A percentile compares a stretch with the other conserved stretches of the same genome.
These are phyloP conservation scores for Neofusicoccum umdonicola DNA, from an alignment of 2,329 filamentous ascomycete genomes.

Conservation along the genomic window DNA sequence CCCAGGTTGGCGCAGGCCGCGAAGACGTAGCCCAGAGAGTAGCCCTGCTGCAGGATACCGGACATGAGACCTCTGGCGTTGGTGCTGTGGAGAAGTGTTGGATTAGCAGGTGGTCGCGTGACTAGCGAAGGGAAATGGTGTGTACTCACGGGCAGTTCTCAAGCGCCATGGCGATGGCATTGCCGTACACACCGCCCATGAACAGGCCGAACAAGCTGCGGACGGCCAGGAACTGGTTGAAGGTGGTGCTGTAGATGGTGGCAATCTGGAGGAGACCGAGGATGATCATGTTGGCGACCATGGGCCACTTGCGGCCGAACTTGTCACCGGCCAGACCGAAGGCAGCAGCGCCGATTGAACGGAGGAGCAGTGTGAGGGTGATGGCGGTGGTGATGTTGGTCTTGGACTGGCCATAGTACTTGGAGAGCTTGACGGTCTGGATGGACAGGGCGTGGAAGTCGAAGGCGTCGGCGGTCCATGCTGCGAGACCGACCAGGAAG, in stretches of 20 bases:
- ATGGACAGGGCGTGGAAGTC: constrained; percentile 81
- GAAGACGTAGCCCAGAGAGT: constrained; percentile 75
- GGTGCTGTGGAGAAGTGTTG: constrained; percentile 21
- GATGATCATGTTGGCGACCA: constrained; percentile 76
- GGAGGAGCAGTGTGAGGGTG: constrained; percentile 70
- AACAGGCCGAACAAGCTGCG: constrained; percentile 72
- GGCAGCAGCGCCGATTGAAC: constrained; percentile 70
- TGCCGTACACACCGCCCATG: constrained; percentile 80
- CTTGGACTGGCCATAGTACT: constrained; percentile 58
- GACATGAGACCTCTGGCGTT: constrained; percentile 77
- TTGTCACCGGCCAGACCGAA: constrained; percentile 78
- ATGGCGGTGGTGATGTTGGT: constrained; percentile 74
- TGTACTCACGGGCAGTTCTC: constrained; percentile 65
- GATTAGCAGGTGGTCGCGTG: constrained; percentile 20
- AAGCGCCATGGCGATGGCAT: constrained; percentile 73
- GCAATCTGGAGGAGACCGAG: constrained; percentile 70
- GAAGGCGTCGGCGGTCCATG: constrained; percentile 81
- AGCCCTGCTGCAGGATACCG: constrained; percentile 79
- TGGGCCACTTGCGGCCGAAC: constrained; percentile 80
- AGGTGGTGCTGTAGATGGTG: constrained; percentile 73
- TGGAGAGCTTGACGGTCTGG: constrained; percentile 68
- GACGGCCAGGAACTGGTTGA: constrained; percentile 71
- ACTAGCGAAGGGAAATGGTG: neutral
- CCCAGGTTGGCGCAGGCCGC: constrained; percentile 74
- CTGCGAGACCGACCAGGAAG: constrained; percentile 68